Conservation (phyloP, 2,329 filamentous ascomycete genomes). For the Aspergillus ustus region DNA sequence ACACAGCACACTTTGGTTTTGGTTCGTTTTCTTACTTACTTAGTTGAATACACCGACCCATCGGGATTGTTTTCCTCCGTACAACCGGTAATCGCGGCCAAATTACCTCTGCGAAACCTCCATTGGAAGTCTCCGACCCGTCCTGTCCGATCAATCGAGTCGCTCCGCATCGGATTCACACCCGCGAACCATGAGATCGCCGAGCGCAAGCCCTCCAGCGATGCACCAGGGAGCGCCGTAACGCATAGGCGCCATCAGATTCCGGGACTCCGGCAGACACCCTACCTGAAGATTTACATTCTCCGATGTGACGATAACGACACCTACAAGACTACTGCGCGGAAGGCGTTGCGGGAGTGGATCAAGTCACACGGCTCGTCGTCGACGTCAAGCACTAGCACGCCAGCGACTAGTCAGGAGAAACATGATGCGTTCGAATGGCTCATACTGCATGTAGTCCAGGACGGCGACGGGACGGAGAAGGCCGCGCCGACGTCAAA, state of each 20-base stretch:
- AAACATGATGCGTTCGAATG: constrained; percentile 97
- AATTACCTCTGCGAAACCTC: constrained; percentile 85
- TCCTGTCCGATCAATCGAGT: constrained; percentile 89
- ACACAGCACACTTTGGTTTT: constrained; percentile 7
- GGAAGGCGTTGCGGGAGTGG: constrained; percentile 86
- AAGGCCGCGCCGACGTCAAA: constrained; percentile 68
- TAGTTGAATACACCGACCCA: constrained; percentile 96
- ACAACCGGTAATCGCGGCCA: constrained; percentile 74
- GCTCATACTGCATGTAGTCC: constrained; percentile 91
- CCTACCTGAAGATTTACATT: constrained; percentile 89
- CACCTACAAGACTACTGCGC: constrained; percentile 79
- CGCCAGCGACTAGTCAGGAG: constrained; percentile 69
- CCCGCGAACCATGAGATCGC: constrained; percentile 56
- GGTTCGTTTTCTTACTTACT: constrained; percentile 25
- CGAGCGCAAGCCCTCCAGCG: constrained; percentile 42
- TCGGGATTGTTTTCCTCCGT: constrained; percentile 84
- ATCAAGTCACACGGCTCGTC: constrained; percentile 75
- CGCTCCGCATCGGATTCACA: constrained; percentile 87
- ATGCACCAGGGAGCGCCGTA: constrained; percentile 40
- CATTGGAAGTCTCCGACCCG: constrained; percentile 96
- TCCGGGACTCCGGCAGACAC: constrained; percentile 86
- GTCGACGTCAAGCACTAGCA: constrained; percentile 46
- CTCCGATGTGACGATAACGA: constrained; percentile 96
- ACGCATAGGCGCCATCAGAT: constrained; percentile 84
- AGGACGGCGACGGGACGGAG: constrained; percentile 72